Evolutionary conservation across 495 filamentous ascomycete species (phyloP).

Genomic region (Penicillium roqueforti): DNA sequence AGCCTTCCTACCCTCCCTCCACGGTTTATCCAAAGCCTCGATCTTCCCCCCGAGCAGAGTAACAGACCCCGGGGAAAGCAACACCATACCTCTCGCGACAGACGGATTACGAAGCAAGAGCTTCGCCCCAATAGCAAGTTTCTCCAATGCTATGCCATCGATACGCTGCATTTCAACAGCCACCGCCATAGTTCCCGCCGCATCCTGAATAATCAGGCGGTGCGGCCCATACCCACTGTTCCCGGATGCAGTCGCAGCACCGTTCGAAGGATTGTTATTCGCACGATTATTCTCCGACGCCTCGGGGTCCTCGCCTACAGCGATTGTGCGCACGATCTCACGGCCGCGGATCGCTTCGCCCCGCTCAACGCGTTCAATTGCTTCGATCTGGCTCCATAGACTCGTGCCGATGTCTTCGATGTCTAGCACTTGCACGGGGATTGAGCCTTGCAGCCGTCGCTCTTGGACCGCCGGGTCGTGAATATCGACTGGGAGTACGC

Average conservation of each 20-base stretch:
- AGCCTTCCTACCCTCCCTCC: constrained; percentile 69
- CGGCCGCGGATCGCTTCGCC: constrained; percentile 79
- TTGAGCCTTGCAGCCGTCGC: constrained; percentile 49
- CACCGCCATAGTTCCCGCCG: constrained; percentile 60
- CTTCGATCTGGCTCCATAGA: constrained; percentile 81
- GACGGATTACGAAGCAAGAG: constrained; percentile 61
- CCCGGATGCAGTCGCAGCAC: constrained; percentile 17
- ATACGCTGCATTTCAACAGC: constrained; percentile 70
- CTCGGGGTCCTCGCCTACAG: constrained; percentile 45
- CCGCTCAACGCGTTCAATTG: constrained; percentile 73
- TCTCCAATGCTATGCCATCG: constrained; percentile 58
- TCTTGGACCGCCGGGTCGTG: constrained; percentile 50
- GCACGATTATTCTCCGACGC: constrained; percentile 23
- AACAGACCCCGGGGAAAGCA: constrained; percentile 63
- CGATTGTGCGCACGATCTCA: constrained; percentile 72
- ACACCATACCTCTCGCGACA: constrained; percentile 71
- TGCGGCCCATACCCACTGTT: constrained; percentile 56
- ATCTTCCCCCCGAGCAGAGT: constrained; percentile 82
- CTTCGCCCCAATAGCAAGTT: constrained; percentile 75
- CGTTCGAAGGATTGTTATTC: constrained; percentile 9
- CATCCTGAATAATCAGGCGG: constrained; percentile 80
- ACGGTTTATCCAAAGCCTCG: constrained; percentile 69
- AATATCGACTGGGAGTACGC: constrained; percentile 56
- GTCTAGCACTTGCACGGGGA: constrained; percentile 77
- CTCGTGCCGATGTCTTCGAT: constrained; percentile 76